Evolutionary conservation across 345 rosid genomes (phyloP).

Genomic region (Streptanthus diversifolius): DNA sequence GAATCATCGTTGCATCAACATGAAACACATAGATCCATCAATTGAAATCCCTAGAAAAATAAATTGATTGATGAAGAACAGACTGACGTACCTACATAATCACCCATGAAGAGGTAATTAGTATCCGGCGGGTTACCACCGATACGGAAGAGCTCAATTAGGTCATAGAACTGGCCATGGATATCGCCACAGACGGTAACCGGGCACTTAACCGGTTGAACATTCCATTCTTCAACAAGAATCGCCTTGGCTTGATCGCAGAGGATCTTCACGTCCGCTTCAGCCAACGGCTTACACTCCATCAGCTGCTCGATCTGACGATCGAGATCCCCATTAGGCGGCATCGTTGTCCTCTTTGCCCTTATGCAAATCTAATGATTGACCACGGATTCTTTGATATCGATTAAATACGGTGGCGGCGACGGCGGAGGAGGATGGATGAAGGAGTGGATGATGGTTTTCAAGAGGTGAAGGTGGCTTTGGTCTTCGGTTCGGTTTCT

Average conservation of each 20-base stretch:
- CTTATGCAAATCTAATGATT: neutral
- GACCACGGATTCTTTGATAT: no score
- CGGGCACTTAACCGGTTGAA: slow-evolving; percentile 98
- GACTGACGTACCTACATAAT: slow-evolving; percentile 75
- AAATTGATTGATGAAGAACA: neutral
- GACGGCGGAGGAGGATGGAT: neutral
- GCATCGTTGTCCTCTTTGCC: slow-evolving; percentile 51
- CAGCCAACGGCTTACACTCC: slow-evolving; percentile 92
- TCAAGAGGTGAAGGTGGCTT: neutral
- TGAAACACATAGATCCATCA: neutral
- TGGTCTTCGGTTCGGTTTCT: slow-evolving; percentile 19
- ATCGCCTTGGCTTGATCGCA: slow-evolving; percentile 99
- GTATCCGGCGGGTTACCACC: slow-evolving; percentile 98
- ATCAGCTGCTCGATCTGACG: slow-evolving; percentile 97
- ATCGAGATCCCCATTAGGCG: slow-evolving; percentile 91
- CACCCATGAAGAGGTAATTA: slow-evolving; percentile 99
- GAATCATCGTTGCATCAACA: no score
- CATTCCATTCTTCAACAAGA: slow-evolving; percentile 98
- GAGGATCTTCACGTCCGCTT: slow-evolving; percentile 86
- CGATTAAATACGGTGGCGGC: neutral
- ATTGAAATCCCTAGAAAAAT: neutral
- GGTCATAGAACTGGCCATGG: slow-evolving; percentile 98
- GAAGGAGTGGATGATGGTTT: slow-evolving; percentile 6
- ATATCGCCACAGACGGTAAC: slow-evolving; percentile 98
- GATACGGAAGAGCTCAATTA: slow-evolving; percentile 90